A percentile compares a stretch with the other conserved stretches of the same genome.
Evolutionary conservation across 1,139 yeast genomes (phyloP).

Genomic region (Saccharomyces hybrid): DNA sequence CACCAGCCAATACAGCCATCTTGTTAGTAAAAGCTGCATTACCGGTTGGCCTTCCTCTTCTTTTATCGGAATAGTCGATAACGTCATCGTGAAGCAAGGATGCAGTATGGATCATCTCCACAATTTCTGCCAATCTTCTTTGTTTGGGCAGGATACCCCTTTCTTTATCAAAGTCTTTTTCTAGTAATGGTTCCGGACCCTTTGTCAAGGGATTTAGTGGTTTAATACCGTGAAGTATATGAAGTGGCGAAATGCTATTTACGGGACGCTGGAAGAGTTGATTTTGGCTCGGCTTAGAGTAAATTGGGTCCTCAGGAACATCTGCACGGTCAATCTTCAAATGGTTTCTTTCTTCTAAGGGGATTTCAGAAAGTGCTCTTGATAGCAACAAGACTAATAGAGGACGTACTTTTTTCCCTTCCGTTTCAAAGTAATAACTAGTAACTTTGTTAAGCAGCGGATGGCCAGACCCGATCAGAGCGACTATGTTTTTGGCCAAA

Average conservation of each 20-base stretch:
- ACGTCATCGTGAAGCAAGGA: conserved; percentile 94
- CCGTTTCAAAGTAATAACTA: conserved; percentile 89
- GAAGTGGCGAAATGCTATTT: conserved; percentile 64
- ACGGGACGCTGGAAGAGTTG: conserved; percentile 30
- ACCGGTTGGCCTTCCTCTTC: conserved; percentile 88
- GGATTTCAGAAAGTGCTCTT: conserved; percentile 74
- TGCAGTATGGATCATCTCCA: conserved; percentile 97
- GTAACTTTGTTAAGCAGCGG: conserved; percentile 87
- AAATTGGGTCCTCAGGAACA: conserved; percentile 57
- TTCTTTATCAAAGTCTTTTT: conserved; percentile 41
- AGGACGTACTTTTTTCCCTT: conserved; percentile 94
- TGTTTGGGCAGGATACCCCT: conserved; percentile 86
- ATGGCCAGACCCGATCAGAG: conserved; percentile 84
- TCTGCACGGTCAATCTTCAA: conserved; percentile 54
- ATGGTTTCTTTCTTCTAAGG: conserved; percentile 57
- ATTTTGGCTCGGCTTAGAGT: conserved; percentile 22
- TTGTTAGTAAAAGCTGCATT: conserved; percentile 92
- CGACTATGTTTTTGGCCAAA: conserved; percentile 79
- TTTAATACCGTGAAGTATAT: conserved; percentile 80
- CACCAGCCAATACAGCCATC: conserved; percentile 97
- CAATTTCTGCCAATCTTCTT: conserved; percentile 90
- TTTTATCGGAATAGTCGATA: conserved; percentile 82
- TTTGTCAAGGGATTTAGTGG: conserved; percentile 83
- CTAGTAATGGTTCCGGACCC: conserved; percentile 67
- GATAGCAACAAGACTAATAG: conserved; percentile 75